phyloP scores from a whole-genome alignment of 495 filamentous ascomycete species.

The Hypoxylon fuscum region DNA sequence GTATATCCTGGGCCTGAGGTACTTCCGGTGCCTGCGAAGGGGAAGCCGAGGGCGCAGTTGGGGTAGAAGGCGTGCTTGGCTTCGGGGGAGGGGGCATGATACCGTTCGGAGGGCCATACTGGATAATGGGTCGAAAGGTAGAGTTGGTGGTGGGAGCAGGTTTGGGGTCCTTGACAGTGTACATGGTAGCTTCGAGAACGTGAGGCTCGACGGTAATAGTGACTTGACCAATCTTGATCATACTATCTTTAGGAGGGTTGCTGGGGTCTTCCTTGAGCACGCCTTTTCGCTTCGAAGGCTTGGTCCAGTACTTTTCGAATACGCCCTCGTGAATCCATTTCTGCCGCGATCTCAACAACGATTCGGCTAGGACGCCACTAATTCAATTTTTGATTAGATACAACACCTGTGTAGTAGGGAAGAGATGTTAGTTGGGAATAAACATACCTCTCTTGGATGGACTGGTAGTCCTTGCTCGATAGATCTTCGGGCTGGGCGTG shows the following conservation, averaged over 20 bases:
- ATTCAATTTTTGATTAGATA: too few relatives aligned
- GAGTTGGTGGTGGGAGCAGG: conserved; percentile 50
- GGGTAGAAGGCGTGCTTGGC: conserved; percentile 51
- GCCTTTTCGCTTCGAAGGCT: conserved; percentile 84
- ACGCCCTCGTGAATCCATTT: conserved; percentile 90
- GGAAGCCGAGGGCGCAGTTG: conserved; percentile 19
- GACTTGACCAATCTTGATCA: conserved; percentile 82
- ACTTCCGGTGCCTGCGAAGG: too few relatives aligned
- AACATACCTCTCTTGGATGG: conserved; percentile 80
- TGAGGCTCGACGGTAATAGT: conserved; percentile 91
- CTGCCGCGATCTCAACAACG: conserved; percentile 82
- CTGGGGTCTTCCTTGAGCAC: conserved; percentile 70
- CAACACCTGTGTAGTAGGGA: too few relatives aligned
- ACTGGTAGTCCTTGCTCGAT: conserved; percentile 76
- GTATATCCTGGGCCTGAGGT: conserved; percentile 10
- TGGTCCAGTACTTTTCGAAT: conserved; percentile 93
- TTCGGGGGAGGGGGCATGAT: conserved; percentile 64
- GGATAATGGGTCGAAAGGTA: conserved; percentile 68
- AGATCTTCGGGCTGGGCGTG: conserved; percentile 73
- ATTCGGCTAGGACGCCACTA: conserved; percentile 85
- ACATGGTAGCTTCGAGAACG: conserved; percentile 86
- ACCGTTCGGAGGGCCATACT: conserved; percentile 73
- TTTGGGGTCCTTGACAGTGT: conserved; percentile 78
- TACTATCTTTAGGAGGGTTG: conserved; percentile 86
- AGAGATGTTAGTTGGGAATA: too few relatives aligned